Evolutionary conservation across 371 early-diverging fungal species (phyloP).

Genomic region (Sporodiniella umbellata): DNA sequence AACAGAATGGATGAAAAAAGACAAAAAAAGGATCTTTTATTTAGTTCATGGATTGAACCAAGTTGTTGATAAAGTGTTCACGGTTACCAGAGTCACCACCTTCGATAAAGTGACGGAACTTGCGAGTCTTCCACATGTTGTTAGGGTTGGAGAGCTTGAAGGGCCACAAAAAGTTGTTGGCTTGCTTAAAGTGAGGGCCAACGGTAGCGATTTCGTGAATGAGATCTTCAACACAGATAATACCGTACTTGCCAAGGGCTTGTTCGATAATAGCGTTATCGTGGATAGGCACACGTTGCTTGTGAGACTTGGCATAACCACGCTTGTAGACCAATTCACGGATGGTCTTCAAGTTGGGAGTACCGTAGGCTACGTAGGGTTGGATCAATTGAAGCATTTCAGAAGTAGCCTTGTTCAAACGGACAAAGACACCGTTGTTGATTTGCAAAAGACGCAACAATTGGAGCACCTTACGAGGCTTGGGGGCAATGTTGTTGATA

Average conservation of each 20-base stretch:
- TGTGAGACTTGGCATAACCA: constrained; percentile 94
- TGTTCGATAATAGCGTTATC: constrained; percentile 94
- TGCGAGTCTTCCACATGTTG: constrained; percentile 93
- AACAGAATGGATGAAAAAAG: too few relatives aligned
- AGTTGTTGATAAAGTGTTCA: constrained; percentile 90
- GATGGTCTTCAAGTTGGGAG: constrained; percentile 96
- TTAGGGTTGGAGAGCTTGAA: constrained; percentile 97
- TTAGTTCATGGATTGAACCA: constrained; percentile 61
- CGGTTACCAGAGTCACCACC: constrained; percentile 98
- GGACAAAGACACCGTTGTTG: constrained; percentile 97
- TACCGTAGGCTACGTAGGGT: constrained; percentile 94
- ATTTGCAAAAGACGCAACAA: constrained; percentile 96
- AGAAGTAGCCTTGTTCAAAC: constrained; percentile 94
- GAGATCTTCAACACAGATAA: constrained; percentile 97
- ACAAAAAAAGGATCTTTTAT: too few relatives aligned
- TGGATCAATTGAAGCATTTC: constrained; percentile 96
- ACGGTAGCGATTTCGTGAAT: constrained; percentile 98
- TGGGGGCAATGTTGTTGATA: constrained; percentile 97
- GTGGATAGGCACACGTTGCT: constrained; percentile 90
- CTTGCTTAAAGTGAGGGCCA: constrained; percentile 77
- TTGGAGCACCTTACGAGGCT: constrained; percentile 97
- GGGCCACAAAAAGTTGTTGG: constrained; percentile 97
- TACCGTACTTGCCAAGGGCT: constrained; percentile 88
- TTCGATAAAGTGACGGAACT: constrained; percentile 93
- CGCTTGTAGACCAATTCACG: constrained; percentile 99